Percentiles rank a stretch among this genome's conserved stretches.
Evolutionary conservation across 306 rosid species (phyloP).

Genomic region (Medicago truncatula): DNA sequence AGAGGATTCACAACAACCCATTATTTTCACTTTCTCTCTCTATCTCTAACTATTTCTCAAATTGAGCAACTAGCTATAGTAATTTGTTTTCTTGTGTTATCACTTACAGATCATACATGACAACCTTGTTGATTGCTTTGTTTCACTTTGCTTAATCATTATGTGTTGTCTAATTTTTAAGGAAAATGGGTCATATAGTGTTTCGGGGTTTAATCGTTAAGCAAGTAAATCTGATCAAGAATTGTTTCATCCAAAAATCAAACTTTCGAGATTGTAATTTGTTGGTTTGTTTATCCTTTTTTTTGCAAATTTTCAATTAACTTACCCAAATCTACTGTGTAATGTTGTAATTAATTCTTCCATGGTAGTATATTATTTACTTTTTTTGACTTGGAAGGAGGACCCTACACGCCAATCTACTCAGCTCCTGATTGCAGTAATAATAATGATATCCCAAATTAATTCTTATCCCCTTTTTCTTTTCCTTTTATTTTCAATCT

Average conservation of each 20-base stretch:
- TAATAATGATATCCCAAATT: neutral
- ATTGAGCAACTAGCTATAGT: neutral
- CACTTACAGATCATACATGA: neutral
- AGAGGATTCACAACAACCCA: constrained; percentile 25
- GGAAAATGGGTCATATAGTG: too few relatives aligned
- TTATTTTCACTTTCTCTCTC: neutral
- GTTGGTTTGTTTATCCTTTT: neutral
- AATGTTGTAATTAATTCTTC: neutral
- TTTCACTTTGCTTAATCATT: neutral
- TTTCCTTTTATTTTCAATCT: neutral
- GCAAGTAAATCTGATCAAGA: too few relatives aligned
- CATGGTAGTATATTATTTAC: neutral
- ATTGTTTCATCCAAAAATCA: too few relatives aligned
- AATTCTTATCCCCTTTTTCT: neutral
- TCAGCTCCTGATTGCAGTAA: neutral
- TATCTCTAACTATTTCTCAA: neutral
- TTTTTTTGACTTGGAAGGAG: neutral
- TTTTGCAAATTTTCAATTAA: neutral
- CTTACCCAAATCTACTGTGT: neutral
- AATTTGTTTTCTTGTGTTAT: too few relatives aligned
- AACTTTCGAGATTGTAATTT: neutral
- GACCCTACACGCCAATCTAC: neutral
- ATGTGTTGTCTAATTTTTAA: neutral
- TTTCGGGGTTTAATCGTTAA: too few relatives aligned
- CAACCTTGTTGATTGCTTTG: neutral